phyloP scores from a whole-genome alignment of 2,329 filamentous ascomycete genomes.

The Fusarium nanum region DNA sequence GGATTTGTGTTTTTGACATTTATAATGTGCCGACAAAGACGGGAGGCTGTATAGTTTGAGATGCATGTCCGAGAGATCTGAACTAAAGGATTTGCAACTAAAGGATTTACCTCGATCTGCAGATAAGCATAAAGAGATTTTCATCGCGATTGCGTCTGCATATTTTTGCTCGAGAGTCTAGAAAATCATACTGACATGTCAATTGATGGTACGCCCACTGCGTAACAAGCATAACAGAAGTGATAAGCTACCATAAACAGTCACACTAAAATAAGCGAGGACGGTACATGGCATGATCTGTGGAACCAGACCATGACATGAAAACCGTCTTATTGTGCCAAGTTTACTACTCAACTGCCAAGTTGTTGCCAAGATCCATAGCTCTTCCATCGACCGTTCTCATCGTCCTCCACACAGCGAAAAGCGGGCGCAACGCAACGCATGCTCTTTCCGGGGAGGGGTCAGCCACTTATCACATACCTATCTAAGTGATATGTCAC shows the following conservation, averaged over 20 bases:
- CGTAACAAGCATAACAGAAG: too few species aligned
- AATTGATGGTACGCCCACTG: too few species aligned
- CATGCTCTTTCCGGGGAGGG: neutral
- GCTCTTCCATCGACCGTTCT: constrained; percentile 5
- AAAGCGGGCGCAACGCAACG: neutral
- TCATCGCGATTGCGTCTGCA: neutral
- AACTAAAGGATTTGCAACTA: accelerated
- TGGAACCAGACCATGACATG: neutral
- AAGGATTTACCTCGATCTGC: neutral
- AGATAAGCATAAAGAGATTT: neutral
- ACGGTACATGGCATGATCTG: neutral
- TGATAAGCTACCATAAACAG: neutral
- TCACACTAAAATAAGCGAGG: neutral
- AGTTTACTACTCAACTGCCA: neutral
- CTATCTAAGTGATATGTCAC: neutral
- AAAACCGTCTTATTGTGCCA: neutral
- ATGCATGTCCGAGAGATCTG: neutral
- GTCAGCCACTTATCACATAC: constrained; percentile 21
- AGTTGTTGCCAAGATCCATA: neutral
- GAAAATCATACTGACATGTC: neutral
- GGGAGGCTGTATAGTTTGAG: neutral
- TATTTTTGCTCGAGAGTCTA: accelerated
- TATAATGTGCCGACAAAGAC: accelerated
- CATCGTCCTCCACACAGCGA: neutral
- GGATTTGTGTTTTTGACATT: too few species aligned